These are phyloP conservation scores for Corchorus olitorius DNA, from an alignment of 345 rosid genomes.

Conservation along the genomic window DNA sequence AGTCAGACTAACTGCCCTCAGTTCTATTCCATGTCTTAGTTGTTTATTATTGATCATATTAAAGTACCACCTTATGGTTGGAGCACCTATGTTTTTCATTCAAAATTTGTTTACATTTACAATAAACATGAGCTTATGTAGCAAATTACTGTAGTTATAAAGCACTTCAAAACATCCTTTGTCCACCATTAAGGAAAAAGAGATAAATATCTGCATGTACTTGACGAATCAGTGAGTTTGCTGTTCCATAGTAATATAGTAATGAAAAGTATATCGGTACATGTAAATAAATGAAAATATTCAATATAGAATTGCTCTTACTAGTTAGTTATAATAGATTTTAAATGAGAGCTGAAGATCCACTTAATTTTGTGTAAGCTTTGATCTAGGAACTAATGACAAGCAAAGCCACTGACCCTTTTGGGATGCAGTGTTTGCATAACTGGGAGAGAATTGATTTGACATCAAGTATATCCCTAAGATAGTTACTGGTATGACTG, in stretches of 20 bases:
- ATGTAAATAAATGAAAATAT: background rate
- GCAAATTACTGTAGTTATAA: background rate
- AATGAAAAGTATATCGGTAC: background rate
- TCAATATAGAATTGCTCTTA: background rate
- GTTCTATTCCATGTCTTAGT: background rate
- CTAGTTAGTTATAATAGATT: background rate
- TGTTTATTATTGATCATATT: background rate
- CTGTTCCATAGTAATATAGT: background rate
- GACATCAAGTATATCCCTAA: background rate
- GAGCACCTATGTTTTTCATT: background rate
- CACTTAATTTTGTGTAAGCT: background rate
- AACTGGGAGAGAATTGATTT: background rate
- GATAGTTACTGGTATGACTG: background rate
- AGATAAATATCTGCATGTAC: constrained; percentile 9
- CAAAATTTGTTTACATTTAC: background rate
- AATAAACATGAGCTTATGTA: background rate
- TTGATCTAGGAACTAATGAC: background rate
- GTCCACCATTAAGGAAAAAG: background rate
- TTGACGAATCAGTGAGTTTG: background rate
- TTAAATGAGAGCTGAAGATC: background rate
- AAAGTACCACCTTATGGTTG: background rate
- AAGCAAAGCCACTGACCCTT: background rate
- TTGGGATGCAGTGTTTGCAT: background rate
- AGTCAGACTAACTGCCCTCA: background rate
- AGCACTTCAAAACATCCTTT: background rate